A percentile compares a stretch with the other conserved stretches of the same genome.
These are phyloP conservation scores for Globisporangium perplexum DNA, from an alignment of 352 stramenopile species.

Conservation along the genomic window DNA sequence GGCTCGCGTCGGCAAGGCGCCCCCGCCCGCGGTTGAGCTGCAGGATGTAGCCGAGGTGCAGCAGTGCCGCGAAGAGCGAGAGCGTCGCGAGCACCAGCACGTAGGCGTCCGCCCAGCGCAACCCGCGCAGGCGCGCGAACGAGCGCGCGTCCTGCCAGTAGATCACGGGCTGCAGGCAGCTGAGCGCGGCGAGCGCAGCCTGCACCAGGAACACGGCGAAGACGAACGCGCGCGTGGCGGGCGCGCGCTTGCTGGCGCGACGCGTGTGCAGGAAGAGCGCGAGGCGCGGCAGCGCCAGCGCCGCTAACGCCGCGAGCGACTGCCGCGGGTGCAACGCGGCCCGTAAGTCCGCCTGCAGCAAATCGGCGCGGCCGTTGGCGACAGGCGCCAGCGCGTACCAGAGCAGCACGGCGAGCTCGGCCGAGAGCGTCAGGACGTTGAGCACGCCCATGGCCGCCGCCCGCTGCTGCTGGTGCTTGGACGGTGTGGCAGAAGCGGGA, in stretches of 20 bases:
- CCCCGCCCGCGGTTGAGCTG: conserved; percentile 73
- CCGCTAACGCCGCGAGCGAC: conserved; percentile 52
- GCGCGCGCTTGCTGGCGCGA: conserved; percentile 57
- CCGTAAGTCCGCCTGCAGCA: conserved; percentile 36
- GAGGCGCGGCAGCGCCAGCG: conserved; percentile 45
- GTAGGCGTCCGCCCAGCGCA: conserved; percentile 48
- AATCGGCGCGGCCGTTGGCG: conserved; percentile 14
- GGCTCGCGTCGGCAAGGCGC: conserved; percentile 45
- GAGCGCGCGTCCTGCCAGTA: conserved; percentile 46
- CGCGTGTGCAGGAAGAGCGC: conserved; percentile 68
- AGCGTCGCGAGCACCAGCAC: conserved; percentile 46
- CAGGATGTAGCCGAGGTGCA: conserved; percentile 73
- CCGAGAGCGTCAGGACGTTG: conserved; percentile 50
- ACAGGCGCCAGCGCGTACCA: conserved; percentile 53
- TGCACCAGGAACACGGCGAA: conserved; percentile 71
- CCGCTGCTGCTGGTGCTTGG: not conserved
- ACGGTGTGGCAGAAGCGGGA: not conserved
- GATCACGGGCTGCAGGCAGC: conserved; percentile 58
- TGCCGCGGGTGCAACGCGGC: conserved; percentile 47
- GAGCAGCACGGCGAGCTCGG: conserved; percentile 45
- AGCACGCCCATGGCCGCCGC: conserved; percentile 49
- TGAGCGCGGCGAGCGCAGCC: conserved; percentile 30
- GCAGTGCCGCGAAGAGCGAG: conserved; percentile 37
- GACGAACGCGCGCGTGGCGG: conserved; percentile 71
- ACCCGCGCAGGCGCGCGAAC: conserved; percentile 37